A percentile compares a stretch with the other conserved stretches of the same genome.
Conservation (phyloP, 2,329 filamentous ascomycete genomes). For the Fusarium clavum region DNA sequence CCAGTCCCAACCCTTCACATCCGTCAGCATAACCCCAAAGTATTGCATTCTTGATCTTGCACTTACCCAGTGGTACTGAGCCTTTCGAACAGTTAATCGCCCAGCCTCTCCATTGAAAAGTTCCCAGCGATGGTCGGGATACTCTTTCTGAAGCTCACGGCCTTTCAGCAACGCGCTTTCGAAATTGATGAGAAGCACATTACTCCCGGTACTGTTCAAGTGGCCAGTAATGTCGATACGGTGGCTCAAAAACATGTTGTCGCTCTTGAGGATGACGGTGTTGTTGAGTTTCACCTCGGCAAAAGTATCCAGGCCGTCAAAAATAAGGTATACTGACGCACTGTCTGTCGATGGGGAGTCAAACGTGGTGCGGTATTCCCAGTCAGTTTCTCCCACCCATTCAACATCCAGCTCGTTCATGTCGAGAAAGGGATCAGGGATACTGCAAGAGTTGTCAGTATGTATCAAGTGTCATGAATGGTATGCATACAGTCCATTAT, state of each 20-base stretch:
- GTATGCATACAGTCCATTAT: conserved; percentile 15
- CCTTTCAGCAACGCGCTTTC: neutral
- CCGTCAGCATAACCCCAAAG: too few relatives aligned
- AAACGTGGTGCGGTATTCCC: neutral
- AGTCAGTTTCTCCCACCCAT: conserved; percentile 3
- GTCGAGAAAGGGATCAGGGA: conserved; percentile 3
- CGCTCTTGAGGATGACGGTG: neutral
- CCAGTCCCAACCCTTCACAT: neutral
- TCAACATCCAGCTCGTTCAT: conserved; percentile 6
- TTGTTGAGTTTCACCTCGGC: neutral
- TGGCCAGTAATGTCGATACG: neutral
- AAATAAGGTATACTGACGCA: neutral
- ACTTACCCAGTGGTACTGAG: conserved; percentile 3
- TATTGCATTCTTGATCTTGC: too few relatives aligned
- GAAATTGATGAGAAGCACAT: neutral
- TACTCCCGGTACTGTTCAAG: too few relatives aligned
- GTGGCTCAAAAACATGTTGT: conserved; percentile 9
- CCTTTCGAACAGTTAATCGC: neutral
- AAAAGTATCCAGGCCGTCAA: conserved; percentile 4
- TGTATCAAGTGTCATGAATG: fast-evolving
- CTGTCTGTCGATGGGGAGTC: neutral
- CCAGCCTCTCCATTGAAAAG: conserved; percentile 7
- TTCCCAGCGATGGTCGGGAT: conserved; percentile 1
- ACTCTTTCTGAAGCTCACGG: neutral
- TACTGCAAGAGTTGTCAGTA: neutral